Evolutionary conservation across 1,284 basidiomycete species (phyloP).

Genomic region (Vanrija pseudolonga): DNA sequence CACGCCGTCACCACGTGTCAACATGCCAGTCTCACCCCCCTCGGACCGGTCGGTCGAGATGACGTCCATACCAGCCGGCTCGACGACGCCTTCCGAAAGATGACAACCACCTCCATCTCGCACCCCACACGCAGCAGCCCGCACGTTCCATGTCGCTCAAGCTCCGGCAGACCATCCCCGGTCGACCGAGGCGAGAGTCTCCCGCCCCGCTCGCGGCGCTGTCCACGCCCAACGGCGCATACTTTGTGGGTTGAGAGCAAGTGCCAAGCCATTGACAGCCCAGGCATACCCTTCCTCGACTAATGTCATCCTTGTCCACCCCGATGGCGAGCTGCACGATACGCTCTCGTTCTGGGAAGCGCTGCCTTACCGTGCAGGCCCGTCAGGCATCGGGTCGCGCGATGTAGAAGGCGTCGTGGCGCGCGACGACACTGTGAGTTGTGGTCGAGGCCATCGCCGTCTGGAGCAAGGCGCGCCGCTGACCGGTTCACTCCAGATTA

Average conservation of each 20-base stretch:
- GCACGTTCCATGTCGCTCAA: constrained; percentile 33
- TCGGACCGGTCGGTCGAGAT: too few species aligned
- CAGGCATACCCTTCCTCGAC: constrained; percentile 39
- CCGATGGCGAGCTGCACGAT: constrained; percentile 29
- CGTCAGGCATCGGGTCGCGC: constrained; percentile 14
- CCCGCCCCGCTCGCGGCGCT: constrained; percentile 2
- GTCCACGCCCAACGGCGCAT: background rate
- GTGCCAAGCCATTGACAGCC: background rate
- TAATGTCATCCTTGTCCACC: constrained; percentile 34
- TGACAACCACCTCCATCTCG: too few species aligned
- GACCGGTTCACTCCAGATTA: constrained; percentile 22
- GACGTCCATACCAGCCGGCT: too few species aligned
- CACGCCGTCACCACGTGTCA: too few species aligned
- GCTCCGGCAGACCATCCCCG: constrained; percentile 41
- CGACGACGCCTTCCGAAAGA: too few species aligned
- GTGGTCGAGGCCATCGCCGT: too few species aligned
- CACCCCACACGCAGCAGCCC: background rate
- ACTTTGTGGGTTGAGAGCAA: constrained; percentile 7
- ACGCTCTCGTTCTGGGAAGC: constrained; percentile 43
- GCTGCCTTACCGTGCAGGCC: constrained; percentile 33
- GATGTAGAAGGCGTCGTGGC: constrained; percentile 33
- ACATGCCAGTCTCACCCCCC: too few species aligned
- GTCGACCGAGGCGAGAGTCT: constrained; percentile 24
- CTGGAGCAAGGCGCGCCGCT: background rate
- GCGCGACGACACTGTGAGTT: constrained; percentile 24